Evolutionary conservation across 2,329 filamentous ascomycete species (phyloP), one percentile per base, ranked within the genome.

Genomic region (Pseudogymnoascus sp.): DNA sequence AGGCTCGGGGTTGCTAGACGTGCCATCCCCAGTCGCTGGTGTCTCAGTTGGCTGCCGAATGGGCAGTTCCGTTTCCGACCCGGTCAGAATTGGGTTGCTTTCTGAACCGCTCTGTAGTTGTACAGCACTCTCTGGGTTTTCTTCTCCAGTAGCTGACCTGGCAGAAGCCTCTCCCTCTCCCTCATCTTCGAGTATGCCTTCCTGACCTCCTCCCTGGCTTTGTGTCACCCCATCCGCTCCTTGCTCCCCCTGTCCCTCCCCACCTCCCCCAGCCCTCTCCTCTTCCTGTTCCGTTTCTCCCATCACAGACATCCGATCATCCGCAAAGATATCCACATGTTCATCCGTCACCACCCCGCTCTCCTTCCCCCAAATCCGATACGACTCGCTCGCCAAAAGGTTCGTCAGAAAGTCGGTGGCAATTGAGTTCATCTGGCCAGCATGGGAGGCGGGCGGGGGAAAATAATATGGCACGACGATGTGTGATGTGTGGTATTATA

Each of bases 401-500:
- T 56, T 56, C 16, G 28, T 56, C n/a, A 56, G 50, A 18, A 56
- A 56, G 50, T 56, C 50, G 50, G 50, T 11, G 25, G 50, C 50
- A 56, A 56, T 34, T 28, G 50, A 56, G 50, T 34, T 56, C 50
- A 56, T 56, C 50, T 34, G 28, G 50, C 28, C 16, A 4, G 50
- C 50, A 56, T 56, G n/a, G 25, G 50, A 34, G 25, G 46, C 46
- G 6, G 28, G 31, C 10, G 8, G 25, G n/a, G n/a, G 28, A 8
- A 10, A 31, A 11, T 56, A 31, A 34, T 18, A 34, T 34, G 10
- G 3, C 14, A 34, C 31, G 28, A 12, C 16, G 4, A 12, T 14
- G 28, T 56, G 10, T 34, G 31, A 34, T 34, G 10, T 11, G 31
- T 11, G 31, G 11, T 34, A 34, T 34, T 34, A 34, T 56, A 34